Conservation (phyloP, 1,284 basidiomycete species). For the Cutaneotrichosporon arboriforme region DNA sequence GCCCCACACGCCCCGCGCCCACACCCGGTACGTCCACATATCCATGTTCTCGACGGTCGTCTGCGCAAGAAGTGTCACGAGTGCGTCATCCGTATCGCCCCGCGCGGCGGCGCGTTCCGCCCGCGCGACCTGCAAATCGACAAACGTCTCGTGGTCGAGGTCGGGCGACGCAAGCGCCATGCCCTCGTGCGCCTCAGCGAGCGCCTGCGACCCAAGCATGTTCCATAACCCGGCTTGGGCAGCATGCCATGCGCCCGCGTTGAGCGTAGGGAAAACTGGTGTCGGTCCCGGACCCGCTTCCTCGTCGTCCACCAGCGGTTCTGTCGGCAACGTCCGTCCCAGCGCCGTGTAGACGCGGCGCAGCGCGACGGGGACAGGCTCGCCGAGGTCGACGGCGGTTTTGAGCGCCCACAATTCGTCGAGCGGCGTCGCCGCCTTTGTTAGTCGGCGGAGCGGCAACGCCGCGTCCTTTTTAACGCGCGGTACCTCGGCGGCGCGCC, state of each 20-base stretch:
- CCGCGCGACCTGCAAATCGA: constrained; percentile 9
- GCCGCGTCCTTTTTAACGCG: constrained; percentile 21
- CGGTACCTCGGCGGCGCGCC: constrained; percentile 14
- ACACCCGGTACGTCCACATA: constrained; percentile 31
- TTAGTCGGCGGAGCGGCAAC: constrained; percentile 17
- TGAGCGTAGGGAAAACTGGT: constrained; percentile 7
- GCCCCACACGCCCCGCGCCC: constrained; percentile 35
- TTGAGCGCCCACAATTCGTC: constrained; percentile 44
- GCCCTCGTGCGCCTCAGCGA: constrained; percentile 32
- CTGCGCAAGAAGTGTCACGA: constrained; percentile 30
- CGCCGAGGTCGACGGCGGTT: constrained; percentile 43
- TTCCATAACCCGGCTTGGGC: constrained; percentile 36
- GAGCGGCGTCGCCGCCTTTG: constrained; percentile 25
- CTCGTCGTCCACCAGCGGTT: constrained; percentile 7
- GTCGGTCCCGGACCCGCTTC: constrained; percentile 5
- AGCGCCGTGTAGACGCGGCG: constrained; percentile 34
- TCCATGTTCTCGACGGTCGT: constrained; percentile 20
- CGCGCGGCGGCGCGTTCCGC: constrained; percentile 18
- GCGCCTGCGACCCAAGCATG: constrained; percentile 26
- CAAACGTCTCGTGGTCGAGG: constrained; percentile 8
- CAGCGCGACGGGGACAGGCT: constrained; percentile 39
- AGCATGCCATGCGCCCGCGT: constrained; percentile 34
- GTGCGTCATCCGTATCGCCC: constrained; percentile 27
- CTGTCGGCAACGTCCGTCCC: constrained; percentile 4
- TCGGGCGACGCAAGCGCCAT: constrained; percentile 6